A percentile compares a stretch with the other conserved stretches of the same genome.
Evolutionary conservation across 768 basidiomycete genomes (phyloP).

Genomic region (Tulasnella calospora): DNA sequence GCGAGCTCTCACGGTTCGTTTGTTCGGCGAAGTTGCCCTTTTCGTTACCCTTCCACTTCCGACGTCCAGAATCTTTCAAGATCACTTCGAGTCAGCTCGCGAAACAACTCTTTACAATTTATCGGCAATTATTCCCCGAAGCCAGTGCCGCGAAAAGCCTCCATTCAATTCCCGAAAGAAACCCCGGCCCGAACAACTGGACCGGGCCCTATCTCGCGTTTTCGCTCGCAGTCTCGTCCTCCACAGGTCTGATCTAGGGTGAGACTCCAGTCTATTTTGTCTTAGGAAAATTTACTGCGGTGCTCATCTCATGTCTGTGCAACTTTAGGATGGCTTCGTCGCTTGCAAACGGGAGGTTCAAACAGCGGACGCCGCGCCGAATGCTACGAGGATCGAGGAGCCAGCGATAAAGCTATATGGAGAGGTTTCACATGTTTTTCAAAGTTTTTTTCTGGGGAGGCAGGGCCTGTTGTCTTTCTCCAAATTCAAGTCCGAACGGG

Average conservation of each 20-base stretch:
- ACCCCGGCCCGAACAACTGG: not conserved
- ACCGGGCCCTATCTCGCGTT: not conserved
- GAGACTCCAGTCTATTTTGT: too few species aligned
- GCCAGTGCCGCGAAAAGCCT: not conserved
- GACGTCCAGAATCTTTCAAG: not conserved
- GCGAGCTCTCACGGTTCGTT: not conserved
- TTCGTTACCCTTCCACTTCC: not conserved
- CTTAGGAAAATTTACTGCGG: too few species aligned
- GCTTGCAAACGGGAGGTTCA: too few species aligned
- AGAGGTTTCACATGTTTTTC: not conserved
- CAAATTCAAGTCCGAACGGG: not conserved
- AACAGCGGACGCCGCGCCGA: too few species aligned
- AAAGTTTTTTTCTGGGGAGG: too few species aligned
- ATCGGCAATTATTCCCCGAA: not conserved
- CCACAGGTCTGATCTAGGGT: not conserved
- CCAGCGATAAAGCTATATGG: too few species aligned
- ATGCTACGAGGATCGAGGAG: too few species aligned
- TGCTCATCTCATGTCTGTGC: too few species aligned
- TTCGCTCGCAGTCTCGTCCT: not conserved
- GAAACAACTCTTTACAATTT: not conserved
- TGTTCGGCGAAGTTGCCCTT: too few species aligned
- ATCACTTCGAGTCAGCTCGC: not conserved
- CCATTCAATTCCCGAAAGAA: not conserved
- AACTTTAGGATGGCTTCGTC: too few species aligned
- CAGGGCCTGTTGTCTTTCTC: too few species aligned